Evolutionary conservation across 106 monocot species (phyloP), one percentile per base, ranked within the genome.

Genomic region (Posidonia australis): DNA sequence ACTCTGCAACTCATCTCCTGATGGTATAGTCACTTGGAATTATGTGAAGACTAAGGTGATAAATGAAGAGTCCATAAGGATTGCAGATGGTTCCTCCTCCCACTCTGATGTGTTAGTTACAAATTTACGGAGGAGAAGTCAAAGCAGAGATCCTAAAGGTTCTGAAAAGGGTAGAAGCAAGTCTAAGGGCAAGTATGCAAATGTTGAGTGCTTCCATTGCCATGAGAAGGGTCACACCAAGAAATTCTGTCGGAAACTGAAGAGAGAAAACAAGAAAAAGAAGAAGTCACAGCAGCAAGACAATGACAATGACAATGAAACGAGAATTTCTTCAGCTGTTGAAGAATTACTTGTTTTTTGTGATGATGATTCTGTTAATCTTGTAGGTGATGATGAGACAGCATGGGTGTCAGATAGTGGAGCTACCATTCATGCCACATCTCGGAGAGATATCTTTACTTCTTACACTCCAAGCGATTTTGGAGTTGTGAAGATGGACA

Each of bases 401-500:
- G 20, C 14, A 0, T n/a, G 42, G 0, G 19, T 62, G 11, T 9
- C 41, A 19, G 61, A 62, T 21, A n/a, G 30, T 31, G 19, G 42
- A 30, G 44, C 48, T 10, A 9, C 44, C 1, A 43, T 28, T 30
- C 13, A 70, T 61, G 48, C 14, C n/a, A 62, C 43, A 62, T 10
- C 61, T 42, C 7, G 25, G 0, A 64, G 24, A 26, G 22, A 64
- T 3, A 19, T 51, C 1, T 61, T 70, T 21, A 27, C 49, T 46
- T 54, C 70, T 4, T 70, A 61, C 47, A 70, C 30, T 13, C 1
- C 29, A 30, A 28, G 60, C 9, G 59, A 69, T 14, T 69, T 36
- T 70, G 60, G 70, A 31, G 7, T 22, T 30, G n/a, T 70, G 6
- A 46, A 61, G n/a, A 61, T 70, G 59, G 60, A 46, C 26, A 61